Conservation (phyloP, 2,329 filamentous ascomycete species). For the Madurella mycetomatis region DNA sequence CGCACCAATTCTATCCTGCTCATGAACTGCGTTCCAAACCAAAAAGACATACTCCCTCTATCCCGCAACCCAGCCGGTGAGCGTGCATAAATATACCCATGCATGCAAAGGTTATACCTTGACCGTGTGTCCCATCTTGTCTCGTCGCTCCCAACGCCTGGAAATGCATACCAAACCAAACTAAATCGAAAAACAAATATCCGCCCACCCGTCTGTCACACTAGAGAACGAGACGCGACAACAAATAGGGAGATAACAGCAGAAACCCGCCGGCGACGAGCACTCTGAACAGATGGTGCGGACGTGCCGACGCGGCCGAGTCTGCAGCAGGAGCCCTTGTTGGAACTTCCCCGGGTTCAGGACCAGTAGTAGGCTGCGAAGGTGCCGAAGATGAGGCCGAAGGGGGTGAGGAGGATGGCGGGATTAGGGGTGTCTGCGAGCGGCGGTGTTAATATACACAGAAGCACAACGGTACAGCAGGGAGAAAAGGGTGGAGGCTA, state of each 20-base stretch:
- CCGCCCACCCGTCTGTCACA: background rate
- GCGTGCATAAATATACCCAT: background rate
- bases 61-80: background rate
- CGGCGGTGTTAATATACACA: background rate
- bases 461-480: background rate
- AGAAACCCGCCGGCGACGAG: background rate
- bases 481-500: background rate
- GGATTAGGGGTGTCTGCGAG: conserved; percentile 6
- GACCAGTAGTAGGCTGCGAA: background rate
- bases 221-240: background rate
- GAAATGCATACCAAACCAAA: conserved; percentile 2
- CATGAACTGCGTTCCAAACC: too few species aligned
- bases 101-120: background rate
- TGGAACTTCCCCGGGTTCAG: background rate
- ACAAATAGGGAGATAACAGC: background rate
- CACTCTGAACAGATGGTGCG: background rate
- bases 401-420: background rate
- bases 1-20: too few species aligned
- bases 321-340: conserved; percentile 4
- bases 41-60: too few species aligned
- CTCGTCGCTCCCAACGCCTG: background rate
- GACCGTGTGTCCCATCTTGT: background rate
- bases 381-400: background rate
- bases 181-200: background rate
- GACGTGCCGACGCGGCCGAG: background rate